Conservation (phyloP, 371 early-diverging fungal species). For the Phascolomyces articulosus region DNA sequence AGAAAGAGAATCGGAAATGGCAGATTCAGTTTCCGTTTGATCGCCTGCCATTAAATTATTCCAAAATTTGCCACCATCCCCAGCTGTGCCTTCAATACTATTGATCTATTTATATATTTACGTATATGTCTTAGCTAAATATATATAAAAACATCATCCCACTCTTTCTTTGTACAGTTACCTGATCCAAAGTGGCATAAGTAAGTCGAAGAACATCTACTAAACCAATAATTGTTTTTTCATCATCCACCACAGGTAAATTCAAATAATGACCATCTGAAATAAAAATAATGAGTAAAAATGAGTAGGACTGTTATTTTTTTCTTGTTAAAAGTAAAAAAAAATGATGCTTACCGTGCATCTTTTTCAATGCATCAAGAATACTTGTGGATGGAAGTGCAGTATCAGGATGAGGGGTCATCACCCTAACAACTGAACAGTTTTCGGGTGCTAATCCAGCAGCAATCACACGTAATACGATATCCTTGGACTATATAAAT, state of each 20-base stretch:
- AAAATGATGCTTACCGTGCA: constrained; percentile 71
- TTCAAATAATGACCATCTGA: constrained; percentile 96
- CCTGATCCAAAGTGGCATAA: constrained; percentile 79
- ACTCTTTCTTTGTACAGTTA: constrained; percentile 13
- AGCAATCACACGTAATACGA: constrained; percentile 95
- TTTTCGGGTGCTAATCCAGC: constrained; percentile 89
- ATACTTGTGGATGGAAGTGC: constrained; percentile 82
- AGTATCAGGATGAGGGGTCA: constrained; percentile 99
- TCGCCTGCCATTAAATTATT: constrained; percentile 18
- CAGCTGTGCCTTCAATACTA: constrained; percentile 42
- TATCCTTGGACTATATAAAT: constrained; percentile 68
- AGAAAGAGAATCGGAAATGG: constrained; percentile 53
- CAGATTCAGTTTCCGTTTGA: constrained; percentile 44
- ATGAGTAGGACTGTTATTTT: too few species aligned
- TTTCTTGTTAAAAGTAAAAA: too few species aligned
- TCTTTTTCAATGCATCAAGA: constrained; percentile 92
- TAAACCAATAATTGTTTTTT: constrained; percentile 79
- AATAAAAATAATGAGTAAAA: constrained; percentile 4
- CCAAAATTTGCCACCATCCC: constrained; percentile 30
- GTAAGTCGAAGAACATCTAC: constrained; percentile 95
- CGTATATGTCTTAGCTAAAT: background rate
- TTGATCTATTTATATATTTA: constrained; percentile 26
- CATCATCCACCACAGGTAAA: constrained; percentile 89
- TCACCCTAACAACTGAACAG: constrained; percentile 95
- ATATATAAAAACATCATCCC: background rate